phyloP scores from a whole-genome alignment of 176 grass and related monocot species.

The Musa acuminata region DNA sequence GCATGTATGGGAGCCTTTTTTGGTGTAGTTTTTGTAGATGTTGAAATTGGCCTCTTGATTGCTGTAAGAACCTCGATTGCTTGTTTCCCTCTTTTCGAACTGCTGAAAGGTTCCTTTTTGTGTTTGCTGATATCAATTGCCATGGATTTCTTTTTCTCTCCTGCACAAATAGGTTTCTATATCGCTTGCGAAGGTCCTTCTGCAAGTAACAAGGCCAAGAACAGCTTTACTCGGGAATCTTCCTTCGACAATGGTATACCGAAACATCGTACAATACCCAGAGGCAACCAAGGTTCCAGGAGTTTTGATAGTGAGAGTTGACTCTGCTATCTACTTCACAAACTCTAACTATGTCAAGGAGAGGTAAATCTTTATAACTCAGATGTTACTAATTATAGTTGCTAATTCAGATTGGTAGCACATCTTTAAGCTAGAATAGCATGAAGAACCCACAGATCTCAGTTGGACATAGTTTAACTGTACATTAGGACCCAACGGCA shows the following conservation, averaged over 20 bases:
- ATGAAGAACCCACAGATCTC: no score
- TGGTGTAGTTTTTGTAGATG: constrained; percentile 66
- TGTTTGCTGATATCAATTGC: background rate
- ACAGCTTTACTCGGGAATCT: constrained; percentile 80
- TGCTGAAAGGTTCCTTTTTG: background rate
- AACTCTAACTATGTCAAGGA: constrained; percentile 93
- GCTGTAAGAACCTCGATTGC: constrained; percentile 47
- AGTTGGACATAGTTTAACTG: no score
- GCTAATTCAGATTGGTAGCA: background rate
- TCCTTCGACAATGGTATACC: constrained; percentile 68
- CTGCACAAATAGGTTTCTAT: constrained; percentile 46
- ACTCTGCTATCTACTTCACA: constrained; percentile 95
- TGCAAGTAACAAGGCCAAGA: constrained; percentile 96
- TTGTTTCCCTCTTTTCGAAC: background rate
- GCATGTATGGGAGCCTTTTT: constrained; percentile 96
- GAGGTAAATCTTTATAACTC: constrained; percentile 34
- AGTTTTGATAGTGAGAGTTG: constrained; percentile 63
- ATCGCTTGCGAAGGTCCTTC: constrained; percentile 89
- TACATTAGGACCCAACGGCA: no score
- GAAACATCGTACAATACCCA: constrained; percentile 80
- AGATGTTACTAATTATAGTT: background rate
- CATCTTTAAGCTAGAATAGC: no score
- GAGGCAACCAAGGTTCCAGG: constrained; percentile 72
- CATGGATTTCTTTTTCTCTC: background rate
- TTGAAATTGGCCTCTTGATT: constrained; percentile 88